These are phyloP conservation scores for Pythium sukuiense DNA, from an alignment of 352 stramenopile species.

Conservation along the genomic window DNA sequence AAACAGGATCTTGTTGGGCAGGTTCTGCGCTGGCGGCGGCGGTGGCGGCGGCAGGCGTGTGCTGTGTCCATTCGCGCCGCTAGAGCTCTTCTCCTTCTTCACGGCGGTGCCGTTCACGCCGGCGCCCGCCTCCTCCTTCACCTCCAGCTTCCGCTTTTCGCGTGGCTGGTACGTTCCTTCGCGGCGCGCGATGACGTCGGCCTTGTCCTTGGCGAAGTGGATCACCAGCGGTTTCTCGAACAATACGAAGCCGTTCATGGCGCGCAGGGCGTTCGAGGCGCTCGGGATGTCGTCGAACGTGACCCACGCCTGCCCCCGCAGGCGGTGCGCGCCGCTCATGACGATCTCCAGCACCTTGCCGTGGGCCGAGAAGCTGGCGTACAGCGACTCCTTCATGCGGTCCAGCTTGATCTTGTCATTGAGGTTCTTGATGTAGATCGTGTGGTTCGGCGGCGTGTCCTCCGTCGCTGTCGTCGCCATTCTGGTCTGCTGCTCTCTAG, in stretches of 20 bases:
- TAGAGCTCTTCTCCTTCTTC: constrained; percentile 35
- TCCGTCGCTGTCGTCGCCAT: constrained; percentile 30
- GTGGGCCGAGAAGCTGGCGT: constrained; percentile 90
- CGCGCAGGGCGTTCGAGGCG: constrained; percentile 86
- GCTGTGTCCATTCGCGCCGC: constrained; percentile 31
- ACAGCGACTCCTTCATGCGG: constrained; percentile 88
- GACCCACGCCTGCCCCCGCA: constrained; percentile 92
- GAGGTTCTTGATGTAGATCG: constrained; percentile 94
- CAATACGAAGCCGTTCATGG: constrained; percentile 84
- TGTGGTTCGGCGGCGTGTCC: constrained; percentile 86
- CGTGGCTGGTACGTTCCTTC: constrained; percentile 74
- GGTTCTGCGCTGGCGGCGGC: constrained; percentile 44
- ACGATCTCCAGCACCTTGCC: constrained; percentile 93
- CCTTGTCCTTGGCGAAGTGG: constrained; percentile 83
- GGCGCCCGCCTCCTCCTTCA: constrained; percentile 31
- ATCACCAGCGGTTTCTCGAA: constrained; percentile 89
- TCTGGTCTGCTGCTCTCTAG: not conserved
- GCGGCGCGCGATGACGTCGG: constrained; percentile 72
- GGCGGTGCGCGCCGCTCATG: constrained; percentile 73
- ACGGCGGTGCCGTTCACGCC: not conserved
- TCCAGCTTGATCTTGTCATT: constrained; percentile 95
- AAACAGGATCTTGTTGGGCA: constrained; percentile 94
- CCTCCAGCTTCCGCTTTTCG: constrained; percentile 81
- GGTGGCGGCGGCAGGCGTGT: constrained; percentile 34
- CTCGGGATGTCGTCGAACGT: constrained; percentile 90